These are phyloP conservation scores for Tuber borchii DNA, from an alignment of 495 filamentous ascomycete genomes.

Conservation along the genomic window DNA sequence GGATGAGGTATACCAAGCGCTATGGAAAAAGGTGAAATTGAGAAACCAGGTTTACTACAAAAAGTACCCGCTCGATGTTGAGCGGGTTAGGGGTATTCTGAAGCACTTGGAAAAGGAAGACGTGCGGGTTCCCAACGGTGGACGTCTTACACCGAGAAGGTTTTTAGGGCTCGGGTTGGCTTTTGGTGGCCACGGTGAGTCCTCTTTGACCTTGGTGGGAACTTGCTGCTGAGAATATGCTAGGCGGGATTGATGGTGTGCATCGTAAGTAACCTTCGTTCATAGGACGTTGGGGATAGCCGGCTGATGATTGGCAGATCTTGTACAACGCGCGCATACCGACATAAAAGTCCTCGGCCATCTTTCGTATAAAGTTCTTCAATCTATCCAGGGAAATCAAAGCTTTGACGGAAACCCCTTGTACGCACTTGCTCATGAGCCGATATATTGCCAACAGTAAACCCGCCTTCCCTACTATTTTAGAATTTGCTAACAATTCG, in stretches of 20 bases:
- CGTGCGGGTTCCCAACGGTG: constrained; percentile 60
- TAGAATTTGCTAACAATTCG: background rate
- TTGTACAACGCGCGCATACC: constrained; percentile 59
- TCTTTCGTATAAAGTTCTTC: constrained; percentile 64
- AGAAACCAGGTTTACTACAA: constrained; percentile 70
- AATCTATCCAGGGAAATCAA: constrained; percentile 57
- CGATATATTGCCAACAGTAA: constrained; percentile 61
- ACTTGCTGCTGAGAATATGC: constrained; percentile 24
- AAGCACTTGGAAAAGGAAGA: constrained; percentile 53
- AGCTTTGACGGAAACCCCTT: constrained; percentile 68
- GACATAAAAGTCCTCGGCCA: constrained; percentile 68
- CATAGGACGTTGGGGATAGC: background rate
- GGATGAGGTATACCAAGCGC: constrained; percentile 66
- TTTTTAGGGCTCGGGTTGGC: constrained; percentile 68
- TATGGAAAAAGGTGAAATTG: constrained; percentile 59
- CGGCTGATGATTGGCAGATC: constrained; percentile 45
- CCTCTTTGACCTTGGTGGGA: no score
- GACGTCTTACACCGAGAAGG: constrained; percentile 59
- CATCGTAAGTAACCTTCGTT: constrained; percentile 48
- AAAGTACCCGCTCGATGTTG: constrained; percentile 80
- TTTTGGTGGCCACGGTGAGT: constrained; percentile 68
- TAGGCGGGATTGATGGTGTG: constrained; percentile 60
- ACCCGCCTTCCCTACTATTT: background rate
- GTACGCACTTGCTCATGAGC: constrained; percentile 80
- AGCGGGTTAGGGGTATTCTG: constrained; percentile 60